A percentile compares a stretch with the other conserved stretches of the same genome.
These are phyloP conservation scores for Chrysanthemum seticuspe DNA, from an alignment of 129 eudicot genomes.

Conservation along the genomic window DNA sequence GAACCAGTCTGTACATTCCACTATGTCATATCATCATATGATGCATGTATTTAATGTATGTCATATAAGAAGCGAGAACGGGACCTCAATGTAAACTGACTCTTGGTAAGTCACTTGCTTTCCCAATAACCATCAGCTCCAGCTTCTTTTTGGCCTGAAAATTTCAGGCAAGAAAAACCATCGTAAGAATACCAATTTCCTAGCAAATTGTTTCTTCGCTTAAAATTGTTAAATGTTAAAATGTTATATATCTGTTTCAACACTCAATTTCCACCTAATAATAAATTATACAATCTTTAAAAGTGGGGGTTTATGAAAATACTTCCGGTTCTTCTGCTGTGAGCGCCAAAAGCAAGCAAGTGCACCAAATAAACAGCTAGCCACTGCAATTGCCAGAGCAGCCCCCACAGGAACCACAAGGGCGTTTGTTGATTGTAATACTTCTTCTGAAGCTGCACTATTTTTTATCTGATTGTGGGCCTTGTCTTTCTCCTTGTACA, in stretches of 20 bases:
- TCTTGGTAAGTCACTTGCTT: constrained; percentile 27
- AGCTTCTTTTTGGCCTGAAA: constrained; percentile 91
- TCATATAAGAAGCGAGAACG: constrained; percentile 22
- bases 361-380: constrained; percentile 93
- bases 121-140: constrained; percentile 53
- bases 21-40: constrained; percentile 11
- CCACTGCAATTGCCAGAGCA: constrained; percentile 77
- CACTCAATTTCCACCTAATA: constrained; percentile 20
- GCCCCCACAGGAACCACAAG: constrained; percentile 80
- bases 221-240: constrained; percentile 4
- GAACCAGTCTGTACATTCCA: constrained; percentile 36
- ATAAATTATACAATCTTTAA: constrained; percentile 59
- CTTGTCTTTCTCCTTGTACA: constrained; percentile 50
- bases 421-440: constrained; percentile 52
- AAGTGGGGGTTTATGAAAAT: constrained; percentile 67
- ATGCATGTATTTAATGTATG: constrained; percentile 9
- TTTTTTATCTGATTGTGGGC: constrained; percentile 26
- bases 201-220: constrained; percentile 24
- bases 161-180: constrained; percentile 31
- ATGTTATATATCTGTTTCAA: constrained; percentile 6
- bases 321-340: constrained; percentile 87
- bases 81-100: constrained; percentile 30
- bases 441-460: constrained; percentile 37
- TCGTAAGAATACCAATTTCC: constrained; percentile 33
- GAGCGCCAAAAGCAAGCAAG: constrained; percentile 91